Percentiles rank a stretch among this genome's conserved stretches.
phyloP scores from a whole-genome alignment of 148 eudicot genomes.

The Rhododendron griersonianum region DNA sequence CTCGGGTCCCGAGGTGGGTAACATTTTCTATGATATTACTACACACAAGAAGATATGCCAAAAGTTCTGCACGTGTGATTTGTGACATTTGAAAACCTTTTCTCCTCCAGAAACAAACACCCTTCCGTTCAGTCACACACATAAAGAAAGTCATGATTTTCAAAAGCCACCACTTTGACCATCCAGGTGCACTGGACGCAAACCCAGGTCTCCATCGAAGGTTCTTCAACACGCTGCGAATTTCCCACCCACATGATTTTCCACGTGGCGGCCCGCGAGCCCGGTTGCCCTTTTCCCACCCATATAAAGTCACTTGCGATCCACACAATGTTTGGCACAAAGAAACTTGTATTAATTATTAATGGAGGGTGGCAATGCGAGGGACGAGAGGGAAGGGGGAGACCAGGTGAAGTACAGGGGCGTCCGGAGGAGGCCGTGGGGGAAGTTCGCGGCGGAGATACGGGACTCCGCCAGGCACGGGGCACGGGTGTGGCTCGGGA shows the following conservation, averaged over 20 bases:
- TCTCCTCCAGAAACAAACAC: not conserved
- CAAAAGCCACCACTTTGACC: constrained; percentile 67
- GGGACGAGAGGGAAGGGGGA: constrained; percentile 23
- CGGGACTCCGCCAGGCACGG: constrained; percentile 69
- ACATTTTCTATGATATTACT: not conserved
- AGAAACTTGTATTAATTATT: not conserved
- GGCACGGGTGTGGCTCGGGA: constrained; percentile 76
- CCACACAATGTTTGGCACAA: not conserved
- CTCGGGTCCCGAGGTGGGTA: not conserved
- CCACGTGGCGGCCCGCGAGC: constrained; percentile 23
- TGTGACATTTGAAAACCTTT: not conserved
- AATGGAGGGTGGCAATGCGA: constrained; percentile 1
- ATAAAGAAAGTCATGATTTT: not conserved
- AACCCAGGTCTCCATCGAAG: constrained; percentile 18
- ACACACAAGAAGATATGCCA: not conserved
- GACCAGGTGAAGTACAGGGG: constrained; percentile 64
- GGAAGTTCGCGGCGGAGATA: constrained; percentile 80
- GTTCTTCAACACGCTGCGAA: constrained; percentile 21
- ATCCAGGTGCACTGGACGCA: constrained; percentile 58
- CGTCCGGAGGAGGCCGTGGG: constrained; percentile 80
- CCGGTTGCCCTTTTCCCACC: not conserved
- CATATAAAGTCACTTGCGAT: constrained; percentile 7
- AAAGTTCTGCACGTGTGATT: constrained; percentile 5
- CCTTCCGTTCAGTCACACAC: not conserved
- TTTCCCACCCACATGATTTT: constrained; percentile 18